phyloP scores from a whole-genome alignment of 805 yeast genomes.

The Starmerella scarabaei region DNA sequence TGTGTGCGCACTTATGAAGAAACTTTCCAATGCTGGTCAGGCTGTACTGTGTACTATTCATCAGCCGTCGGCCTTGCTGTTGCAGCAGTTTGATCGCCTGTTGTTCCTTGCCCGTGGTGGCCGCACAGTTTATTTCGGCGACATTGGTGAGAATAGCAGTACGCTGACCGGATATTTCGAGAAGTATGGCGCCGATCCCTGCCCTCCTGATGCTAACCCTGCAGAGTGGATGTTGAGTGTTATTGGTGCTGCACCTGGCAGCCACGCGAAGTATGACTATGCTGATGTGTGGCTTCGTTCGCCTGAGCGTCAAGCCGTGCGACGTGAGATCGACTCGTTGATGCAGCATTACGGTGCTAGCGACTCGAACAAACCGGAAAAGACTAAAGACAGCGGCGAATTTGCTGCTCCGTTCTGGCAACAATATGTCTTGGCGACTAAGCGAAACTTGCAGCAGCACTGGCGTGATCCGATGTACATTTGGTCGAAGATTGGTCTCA shows the following conservation, averaged over 20 bases:
- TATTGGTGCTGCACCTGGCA: slow-evolving; percentile 74
- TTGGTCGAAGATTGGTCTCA: slow-evolving; percentile 43
- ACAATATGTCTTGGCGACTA: slow-evolving; percentile 33
- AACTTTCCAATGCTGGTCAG: slow-evolving; percentile 58
- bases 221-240: slow-evolving; percentile 64
- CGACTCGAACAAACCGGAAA: slow-evolving; percentile 19
- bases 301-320: slow-evolving; percentile 30
- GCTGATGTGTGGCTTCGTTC: slow-evolving; percentile 46
- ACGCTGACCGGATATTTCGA: slow-evolving; percentile 56
- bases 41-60: slow-evolving; percentile 66
- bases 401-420: slow-evolving; percentile 38
- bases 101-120: slow-evolving; percentile 64
- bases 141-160: slow-evolving; percentile 51
- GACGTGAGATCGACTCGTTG: slow-evolving; percentile 28
- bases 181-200: slow-evolving; percentile 55
- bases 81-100: slow-evolving; percentile 55
- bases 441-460: slow-evolving; percentile 34
- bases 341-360: slow-evolving; percentile 24
- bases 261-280: slow-evolving; percentile 47
- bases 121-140: slow-evolving; percentile 69
- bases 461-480: slow-evolving; percentile 55
- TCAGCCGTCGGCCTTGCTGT: slow-evolving; percentile 61
- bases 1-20: slow-evolving; percentile 51
- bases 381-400: slow-evolving; percentile 18
- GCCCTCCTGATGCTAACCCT: slow-evolving; percentile 51